phyloP scores from a whole-genome alignment of 2,329 filamentous ascomycete genomes.

The Curvularia lunata region DNA sequence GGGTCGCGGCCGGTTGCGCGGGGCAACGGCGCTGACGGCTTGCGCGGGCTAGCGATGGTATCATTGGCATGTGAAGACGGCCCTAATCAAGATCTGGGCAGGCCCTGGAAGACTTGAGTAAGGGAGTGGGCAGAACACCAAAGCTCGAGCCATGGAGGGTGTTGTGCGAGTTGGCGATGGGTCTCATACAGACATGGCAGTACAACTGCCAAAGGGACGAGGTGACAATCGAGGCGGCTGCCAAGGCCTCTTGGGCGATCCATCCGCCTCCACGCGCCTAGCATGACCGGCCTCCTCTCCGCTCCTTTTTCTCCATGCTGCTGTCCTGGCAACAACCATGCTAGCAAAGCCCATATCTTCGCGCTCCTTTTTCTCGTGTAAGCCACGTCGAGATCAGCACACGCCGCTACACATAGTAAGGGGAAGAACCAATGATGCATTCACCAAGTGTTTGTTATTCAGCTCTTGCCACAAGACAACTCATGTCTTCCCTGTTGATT shows the following conservation, averaged over 20 bases:
- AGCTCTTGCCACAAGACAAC: slow-evolving; percentile 4
- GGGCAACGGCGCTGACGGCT: slow-evolving; percentile 12
- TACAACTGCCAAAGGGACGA: neutral
- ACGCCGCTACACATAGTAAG: neutral
- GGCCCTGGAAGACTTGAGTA: neutral
- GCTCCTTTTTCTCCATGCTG: neutral
- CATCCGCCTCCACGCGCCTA: neutral
- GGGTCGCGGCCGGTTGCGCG: slow-evolving; percentile 8
- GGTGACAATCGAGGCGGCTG: slow-evolving; percentile 2
- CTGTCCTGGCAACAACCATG: neutral
- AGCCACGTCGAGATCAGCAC: neutral
- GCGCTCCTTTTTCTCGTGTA: neutral
- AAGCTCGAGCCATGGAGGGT: neutral
- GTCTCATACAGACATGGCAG: too few species aligned
- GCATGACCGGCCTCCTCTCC: neutral
- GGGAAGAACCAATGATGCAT: neutral
- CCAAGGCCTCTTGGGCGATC: neutral
- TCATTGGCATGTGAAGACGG: slow-evolving; percentile 7
- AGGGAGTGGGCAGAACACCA: neutral
- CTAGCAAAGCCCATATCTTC: neutral
- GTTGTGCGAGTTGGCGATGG: neutral
- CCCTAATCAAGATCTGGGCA: neutral
- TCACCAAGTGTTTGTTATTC: neutral
- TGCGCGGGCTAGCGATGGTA: neutral
- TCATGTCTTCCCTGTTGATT: neutral